Percentiles rank a stretch among this genome's conserved stretches.
Conservation (phyloP, 164 flowering plant species). For the Saururus chinensis region DNA sequence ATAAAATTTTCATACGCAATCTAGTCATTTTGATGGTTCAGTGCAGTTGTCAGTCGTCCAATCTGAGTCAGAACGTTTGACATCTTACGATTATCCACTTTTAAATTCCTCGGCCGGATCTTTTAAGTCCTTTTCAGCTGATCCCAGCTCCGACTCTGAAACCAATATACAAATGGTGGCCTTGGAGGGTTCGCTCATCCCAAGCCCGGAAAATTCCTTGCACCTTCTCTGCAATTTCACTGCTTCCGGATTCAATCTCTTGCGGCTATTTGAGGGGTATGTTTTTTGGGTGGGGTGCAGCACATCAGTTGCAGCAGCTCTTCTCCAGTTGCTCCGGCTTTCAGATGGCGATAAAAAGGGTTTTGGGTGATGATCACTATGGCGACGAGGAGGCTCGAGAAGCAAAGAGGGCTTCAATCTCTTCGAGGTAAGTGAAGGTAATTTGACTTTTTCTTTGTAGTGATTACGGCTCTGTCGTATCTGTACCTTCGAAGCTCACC, state of each 20-base stretch:
- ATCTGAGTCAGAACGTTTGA: not conserved
- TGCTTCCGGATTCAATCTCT: not conserved
- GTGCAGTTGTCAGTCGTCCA: not conserved
- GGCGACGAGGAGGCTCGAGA: constrained; percentile 17
- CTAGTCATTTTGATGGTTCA: not conserved
- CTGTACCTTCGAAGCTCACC: no score
- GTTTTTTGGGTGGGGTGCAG: not conserved
- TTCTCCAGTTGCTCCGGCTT: not conserved
- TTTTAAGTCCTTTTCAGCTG: not conserved
- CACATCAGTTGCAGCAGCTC: not conserved
- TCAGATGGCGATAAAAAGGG: constrained; percentile 30
- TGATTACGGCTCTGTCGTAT: no score
- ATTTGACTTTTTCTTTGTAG: not conserved
- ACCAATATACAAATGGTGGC: not conserved
- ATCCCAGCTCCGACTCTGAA: not conserved
- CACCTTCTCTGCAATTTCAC: constrained; percentile 8
- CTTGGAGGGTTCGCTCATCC: not conserved
- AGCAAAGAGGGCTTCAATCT: constrained; percentile 13
- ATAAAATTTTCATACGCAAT: not conserved
- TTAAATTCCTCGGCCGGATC: not conserved
- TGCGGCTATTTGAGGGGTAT: not conserved
- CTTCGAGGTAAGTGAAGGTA: constrained; percentile 5
- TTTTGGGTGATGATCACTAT: constrained; percentile 10
- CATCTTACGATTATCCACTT: not conserved
- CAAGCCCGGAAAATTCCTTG: constrained; percentile 17